Percentiles rank a stretch among this genome's conserved stretches.
These are phyloP conservation scores for Colletotrichum scovillei DNA, from an alignment of 2,329 filamentous ascomycete species.

Conservation along the genomic window DNA sequence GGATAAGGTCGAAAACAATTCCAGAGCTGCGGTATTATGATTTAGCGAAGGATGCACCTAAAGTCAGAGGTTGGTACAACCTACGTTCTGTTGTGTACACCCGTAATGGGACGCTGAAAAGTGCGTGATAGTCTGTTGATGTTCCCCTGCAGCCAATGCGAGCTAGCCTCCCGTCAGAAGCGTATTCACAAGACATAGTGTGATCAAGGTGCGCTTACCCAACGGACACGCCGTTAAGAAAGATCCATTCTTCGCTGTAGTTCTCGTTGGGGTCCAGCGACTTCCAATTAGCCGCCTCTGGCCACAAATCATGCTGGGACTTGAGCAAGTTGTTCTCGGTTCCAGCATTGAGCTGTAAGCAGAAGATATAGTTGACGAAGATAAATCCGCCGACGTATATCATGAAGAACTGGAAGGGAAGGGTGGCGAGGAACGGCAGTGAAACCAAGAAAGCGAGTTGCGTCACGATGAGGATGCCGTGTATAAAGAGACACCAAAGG, in stretches of 20 bases:
- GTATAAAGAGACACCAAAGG: conserved; percentile 65
- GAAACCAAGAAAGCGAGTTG: conserved; percentile 71
- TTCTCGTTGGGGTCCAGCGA: conserved; percentile 44
- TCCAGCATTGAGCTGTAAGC: conserved; percentile 61
- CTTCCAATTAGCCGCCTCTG: conserved; percentile 37
- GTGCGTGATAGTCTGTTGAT: conserved; percentile 77
- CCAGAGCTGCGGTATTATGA: conserved; percentile 57
- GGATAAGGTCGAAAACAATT: conserved; percentile 79
- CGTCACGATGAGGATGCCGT: conserved; percentile 66
- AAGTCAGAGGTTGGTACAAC: neutral
- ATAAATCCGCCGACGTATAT: conserved; percentile 56
- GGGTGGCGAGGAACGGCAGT: conserved; percentile 58
- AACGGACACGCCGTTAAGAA: conserved; percentile 78
- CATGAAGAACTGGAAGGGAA: conserved; percentile 61
- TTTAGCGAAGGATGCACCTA: neutral
- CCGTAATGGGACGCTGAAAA: conserved; percentile 77
- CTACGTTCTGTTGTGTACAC: conserved; percentile 78
- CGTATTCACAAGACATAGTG: neutral
- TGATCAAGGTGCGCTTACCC: conserved; percentile 55
- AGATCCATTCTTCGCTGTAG: conserved; percentile 80
- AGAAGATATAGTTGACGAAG: conserved; percentile 62
- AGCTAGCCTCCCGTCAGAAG: neutral
- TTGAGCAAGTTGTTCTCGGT: conserved; percentile 52
- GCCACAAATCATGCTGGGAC: conserved; percentile 64
- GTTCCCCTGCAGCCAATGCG: conserved; percentile 76